Percentiles rank a stretch among this genome's conserved stretches.
These are phyloP conservation scores for Discostella stelligeroides DNA, from an alignment of 108 stramenopile species.

Conservation along the genomic window DNA sequence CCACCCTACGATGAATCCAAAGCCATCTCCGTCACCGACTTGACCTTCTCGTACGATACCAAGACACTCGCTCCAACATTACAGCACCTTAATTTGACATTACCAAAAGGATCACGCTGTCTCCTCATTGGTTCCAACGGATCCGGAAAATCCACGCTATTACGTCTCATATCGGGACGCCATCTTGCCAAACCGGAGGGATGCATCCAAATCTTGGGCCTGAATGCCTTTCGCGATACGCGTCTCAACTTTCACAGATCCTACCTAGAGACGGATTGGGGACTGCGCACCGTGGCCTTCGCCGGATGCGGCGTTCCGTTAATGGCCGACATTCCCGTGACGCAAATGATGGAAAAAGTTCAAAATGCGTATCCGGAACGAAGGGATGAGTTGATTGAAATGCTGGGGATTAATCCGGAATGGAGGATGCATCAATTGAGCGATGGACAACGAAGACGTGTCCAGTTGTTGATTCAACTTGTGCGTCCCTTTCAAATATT, in stretches of 20 bases:
- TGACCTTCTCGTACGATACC: constrained; percentile 75
- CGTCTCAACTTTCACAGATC: constrained; percentile 90
- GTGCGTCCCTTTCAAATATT: constrained; percentile 95
- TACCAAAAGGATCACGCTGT: constrained; percentile 78
- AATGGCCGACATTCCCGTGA: constrained; percentile 94
- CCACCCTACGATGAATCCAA: constrained; percentile 64
- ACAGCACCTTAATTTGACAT: constrained; percentile 58
- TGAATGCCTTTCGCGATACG: constrained; percentile 95
- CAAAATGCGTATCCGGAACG: constrained; percentile 96
- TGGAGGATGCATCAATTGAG: constrained; percentile 97
- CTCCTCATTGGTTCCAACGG: constrained; percentile 92
- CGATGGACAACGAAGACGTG: constrained; percentile 94
- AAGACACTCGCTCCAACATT: constrained; percentile 55
- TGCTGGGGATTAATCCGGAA: constrained; percentile 94
- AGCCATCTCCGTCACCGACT: constrained; percentile 69
- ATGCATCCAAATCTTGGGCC: constrained; percentile 80
- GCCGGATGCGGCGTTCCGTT: constrained; percentile 88
- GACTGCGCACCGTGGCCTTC: constrained; percentile 97
- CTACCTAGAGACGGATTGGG: constrained; percentile 97
- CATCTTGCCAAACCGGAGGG: constrained; percentile 82
- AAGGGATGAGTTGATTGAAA: constrained; percentile 91
- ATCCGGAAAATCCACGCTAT: constrained; percentile 91
- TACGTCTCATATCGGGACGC: constrained; percentile 90
- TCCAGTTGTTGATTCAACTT: constrained; percentile 95
- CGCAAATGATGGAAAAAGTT: constrained; percentile 94